Evolutionary conservation across 2,329 filamentous ascomycete genomes (phyloP).

Genomic region (Xylaria sp.): DNA sequence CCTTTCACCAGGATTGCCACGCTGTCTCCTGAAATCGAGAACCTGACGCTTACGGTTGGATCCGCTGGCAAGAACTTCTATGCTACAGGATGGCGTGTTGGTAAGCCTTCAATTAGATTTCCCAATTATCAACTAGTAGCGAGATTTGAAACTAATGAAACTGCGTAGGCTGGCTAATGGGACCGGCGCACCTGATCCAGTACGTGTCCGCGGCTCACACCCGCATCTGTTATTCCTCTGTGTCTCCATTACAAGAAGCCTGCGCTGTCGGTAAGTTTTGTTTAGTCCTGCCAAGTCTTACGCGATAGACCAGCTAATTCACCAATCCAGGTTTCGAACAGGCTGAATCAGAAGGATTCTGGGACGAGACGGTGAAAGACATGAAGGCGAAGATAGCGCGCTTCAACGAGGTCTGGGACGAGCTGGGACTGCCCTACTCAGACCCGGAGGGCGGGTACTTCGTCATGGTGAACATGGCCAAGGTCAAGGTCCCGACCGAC

Average conservation of each 20-base stretch:
- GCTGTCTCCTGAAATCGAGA: slow-evolving; percentile 87
- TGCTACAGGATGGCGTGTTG: slow-evolving; percentile 94
- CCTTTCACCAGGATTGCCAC: slow-evolving; percentile 94
- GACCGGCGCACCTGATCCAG: slow-evolving; percentile 86
- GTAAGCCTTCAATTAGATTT: slow-evolving; percentile 46
- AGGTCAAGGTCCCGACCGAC: slow-evolving; percentile 82
- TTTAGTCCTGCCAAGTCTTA: background rate
- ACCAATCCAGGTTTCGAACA: slow-evolving; percentile 75
- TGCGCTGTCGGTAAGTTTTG: slow-evolving; percentile 75
- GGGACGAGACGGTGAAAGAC: slow-evolving; percentile 81
- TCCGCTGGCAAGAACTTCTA: slow-evolving; percentile 99
- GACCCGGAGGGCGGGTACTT: slow-evolving; percentile 98
- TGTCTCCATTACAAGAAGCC: slow-evolving; percentile 93
- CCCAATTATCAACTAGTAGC: background rate
- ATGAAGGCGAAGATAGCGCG: slow-evolving; percentile 90
- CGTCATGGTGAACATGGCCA: slow-evolving; percentile 90
- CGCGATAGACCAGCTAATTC: background rate
- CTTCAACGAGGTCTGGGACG: slow-evolving; percentile 84
- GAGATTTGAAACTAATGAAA: slow-evolving; percentile 20
- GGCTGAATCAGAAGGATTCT: slow-evolving; percentile 86
- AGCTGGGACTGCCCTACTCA: slow-evolving; percentile 82
- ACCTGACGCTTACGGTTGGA: slow-evolving; percentile 90
- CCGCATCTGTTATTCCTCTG: slow-evolving; percentile 93
- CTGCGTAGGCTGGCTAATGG: slow-evolving; percentile 83
- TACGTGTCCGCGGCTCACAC: slow-evolving; percentile 94